phyloP scores from a whole-genome alignment of 2,329 filamentous ascomycete genomes.

The Penicillium sp. region DNA sequence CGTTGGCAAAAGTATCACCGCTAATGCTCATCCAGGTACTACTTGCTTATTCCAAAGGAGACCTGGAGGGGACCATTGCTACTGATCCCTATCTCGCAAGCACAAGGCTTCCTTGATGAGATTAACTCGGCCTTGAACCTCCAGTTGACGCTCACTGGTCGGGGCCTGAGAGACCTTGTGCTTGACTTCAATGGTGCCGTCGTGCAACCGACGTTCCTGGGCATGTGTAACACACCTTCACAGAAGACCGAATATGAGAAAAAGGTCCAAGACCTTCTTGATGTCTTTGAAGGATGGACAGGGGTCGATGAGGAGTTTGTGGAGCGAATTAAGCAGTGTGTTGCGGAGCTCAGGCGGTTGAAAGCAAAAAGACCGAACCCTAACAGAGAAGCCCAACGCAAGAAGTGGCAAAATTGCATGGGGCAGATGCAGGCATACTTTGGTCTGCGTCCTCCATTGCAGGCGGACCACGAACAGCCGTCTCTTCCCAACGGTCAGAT shows the following conservation, averaged over 20 bases:
- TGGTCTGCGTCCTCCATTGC: constrained; percentile 52
- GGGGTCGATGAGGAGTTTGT: constrained; percentile 22
- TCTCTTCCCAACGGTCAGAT: constrained; percentile 3
- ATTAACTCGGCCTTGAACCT: constrained; percentile 57
- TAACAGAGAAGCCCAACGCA: constrained; percentile 40
- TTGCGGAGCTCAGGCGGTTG: constrained; percentile 46
- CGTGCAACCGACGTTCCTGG: constrained; percentile 65
- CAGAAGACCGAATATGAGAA: constrained; percentile 39
- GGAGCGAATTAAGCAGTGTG: constrained; percentile 51
- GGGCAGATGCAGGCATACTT: constrained; percentile 67
- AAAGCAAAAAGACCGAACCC: constrained; percentile 30
- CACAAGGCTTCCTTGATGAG: constrained; percentile 59
- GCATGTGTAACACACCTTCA: constrained; percentile 50
- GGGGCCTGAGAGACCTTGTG: constrained; percentile 54
- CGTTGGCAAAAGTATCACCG: not conserved
- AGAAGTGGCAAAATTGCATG: constrained; percentile 50
- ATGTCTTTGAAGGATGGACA: not conserved
- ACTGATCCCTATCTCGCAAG: constrained; percentile 64
- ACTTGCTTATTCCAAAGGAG: constrained; percentile 55
- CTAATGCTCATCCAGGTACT: constrained; percentile 54
- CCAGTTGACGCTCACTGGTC: constrained; percentile 56
- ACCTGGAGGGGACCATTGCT: constrained; percentile 55
- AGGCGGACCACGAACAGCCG: not conserved
- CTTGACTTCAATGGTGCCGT: constrained; percentile 59
- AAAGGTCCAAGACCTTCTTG: constrained; percentile 30